phyloP scores from a whole-genome alignment of 202 grass and related monocot species.

The Brachypodium distachyon region DNA sequence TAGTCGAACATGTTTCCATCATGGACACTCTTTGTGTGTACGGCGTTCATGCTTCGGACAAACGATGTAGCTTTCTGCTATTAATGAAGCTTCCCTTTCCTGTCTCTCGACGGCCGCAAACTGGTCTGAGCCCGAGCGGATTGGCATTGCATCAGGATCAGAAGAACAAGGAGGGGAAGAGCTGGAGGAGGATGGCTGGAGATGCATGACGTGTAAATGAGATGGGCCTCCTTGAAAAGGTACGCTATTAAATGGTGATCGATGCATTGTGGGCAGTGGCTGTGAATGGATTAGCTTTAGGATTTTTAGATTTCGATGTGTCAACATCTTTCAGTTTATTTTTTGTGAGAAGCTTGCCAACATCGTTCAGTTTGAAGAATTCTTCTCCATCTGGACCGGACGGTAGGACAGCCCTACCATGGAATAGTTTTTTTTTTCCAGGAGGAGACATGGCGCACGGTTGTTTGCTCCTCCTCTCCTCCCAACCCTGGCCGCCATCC shows the following conservation, averaged over 20 bases:
- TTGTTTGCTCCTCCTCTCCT: too few relatives aligned
- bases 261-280: background rate
- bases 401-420: too few relatives aligned
- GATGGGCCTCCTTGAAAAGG: background rate
- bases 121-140: background rate
- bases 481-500: too few relatives aligned
- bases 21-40: background rate
- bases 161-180: background rate
- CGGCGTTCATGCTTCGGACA: background rate
- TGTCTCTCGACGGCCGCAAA: background rate
- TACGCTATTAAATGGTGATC: background rate
- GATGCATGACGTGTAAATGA: background rate
- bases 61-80: background rate
- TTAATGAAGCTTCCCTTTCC: background rate
- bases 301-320: background rate
- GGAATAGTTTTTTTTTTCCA: too few relatives aligned
- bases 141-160: background rate
- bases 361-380: too few relatives aligned
- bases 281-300: background rate
- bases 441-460: too few relatives aligned
- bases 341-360: too few relatives aligned
- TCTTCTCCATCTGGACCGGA: too few relatives aligned
- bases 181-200: background rate
- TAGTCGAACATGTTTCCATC: background rate
- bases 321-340: too few relatives aligned